These are phyloP conservation scores for Tolypocladium sp. DNA, from an alignment of 2,329 filamentous ascomycete genomes.

Conservation along the genomic window DNA sequence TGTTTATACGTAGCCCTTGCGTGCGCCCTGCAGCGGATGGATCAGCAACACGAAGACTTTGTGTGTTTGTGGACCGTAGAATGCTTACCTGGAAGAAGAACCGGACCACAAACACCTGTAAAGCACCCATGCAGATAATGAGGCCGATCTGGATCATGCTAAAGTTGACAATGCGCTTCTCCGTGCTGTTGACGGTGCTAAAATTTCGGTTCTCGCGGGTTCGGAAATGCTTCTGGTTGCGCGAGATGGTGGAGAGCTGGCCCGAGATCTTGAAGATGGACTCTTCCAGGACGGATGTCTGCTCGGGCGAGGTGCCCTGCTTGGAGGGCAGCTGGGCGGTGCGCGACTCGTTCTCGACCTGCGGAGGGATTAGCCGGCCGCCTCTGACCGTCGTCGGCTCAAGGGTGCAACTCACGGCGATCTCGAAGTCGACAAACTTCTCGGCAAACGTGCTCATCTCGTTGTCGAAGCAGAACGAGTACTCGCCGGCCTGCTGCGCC, in stretches of 20 bases:
- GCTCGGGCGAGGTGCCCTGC: slow-evolving; percentile 79
- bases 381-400: not conserved
- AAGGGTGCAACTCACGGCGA: slow-evolving; percentile 46
- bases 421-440: slow-evolving; percentile 97
- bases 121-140: slow-evolving; percentile 87
- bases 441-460: slow-evolving; percentile 97
- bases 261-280: slow-evolving; percentile 91
- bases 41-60: slow-evolving; percentile 4
- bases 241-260: slow-evolving; percentile 84
- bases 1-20: slow-evolving; percentile 61
- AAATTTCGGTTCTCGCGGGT: slow-evolving; percentile 98
- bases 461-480: slow-evolving; percentile 97
- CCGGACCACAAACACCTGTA: slow-evolving; percentile 94
- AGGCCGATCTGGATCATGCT: slow-evolving; percentile 85
- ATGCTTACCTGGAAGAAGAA: slow-evolving; percentile 88
- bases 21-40: slow-evolving; percentile 40
- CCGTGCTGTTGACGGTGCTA: slow-evolving; percentile 92
- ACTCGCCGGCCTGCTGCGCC: slow-evolving; percentile 77
- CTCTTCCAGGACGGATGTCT: slow-evolving; percentile 82
- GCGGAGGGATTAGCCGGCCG: slow-evolving; percentile 4
- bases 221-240: slow-evolving; percentile 99
- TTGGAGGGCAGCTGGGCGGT: slow-evolving; percentile 71
- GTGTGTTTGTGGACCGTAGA: no score
- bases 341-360: slow-evolving; percentile 87
- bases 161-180: slow-evolving; percentile 94